Conservation (phyloP, 2,329 filamentous ascomycete species). For the Microdochium bolleyi region DNA sequence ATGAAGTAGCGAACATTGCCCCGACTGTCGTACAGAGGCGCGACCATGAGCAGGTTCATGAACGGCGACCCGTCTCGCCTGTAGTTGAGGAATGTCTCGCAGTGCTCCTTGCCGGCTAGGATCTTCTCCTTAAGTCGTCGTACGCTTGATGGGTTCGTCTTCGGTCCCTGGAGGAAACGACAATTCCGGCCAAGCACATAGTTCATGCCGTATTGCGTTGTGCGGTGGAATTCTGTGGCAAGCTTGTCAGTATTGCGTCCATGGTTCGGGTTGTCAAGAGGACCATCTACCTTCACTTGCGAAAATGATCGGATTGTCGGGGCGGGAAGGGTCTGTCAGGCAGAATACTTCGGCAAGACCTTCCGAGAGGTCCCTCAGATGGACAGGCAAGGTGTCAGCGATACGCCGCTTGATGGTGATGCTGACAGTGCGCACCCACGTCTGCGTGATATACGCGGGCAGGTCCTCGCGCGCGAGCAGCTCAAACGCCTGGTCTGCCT, state of each 20-base stretch:
- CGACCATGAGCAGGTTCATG: constrained; percentile 70
- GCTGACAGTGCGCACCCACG: constrained; percentile 63
- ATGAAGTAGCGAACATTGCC: constrained; percentile 61
- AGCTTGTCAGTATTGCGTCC: neutral
- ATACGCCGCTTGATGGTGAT: constrained; percentile 60
- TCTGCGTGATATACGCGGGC: constrained; percentile 63
- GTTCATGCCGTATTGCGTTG: constrained; percentile 66
- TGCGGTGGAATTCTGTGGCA: constrained; percentile 59
- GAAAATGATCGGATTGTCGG: constrained; percentile 71
- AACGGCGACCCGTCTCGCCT: constrained; percentile 70
- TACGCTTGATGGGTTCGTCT: constrained; percentile 57
- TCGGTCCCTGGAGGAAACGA: constrained; percentile 69
- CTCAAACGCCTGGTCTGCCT: constrained; percentile 57
- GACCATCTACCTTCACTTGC: constrained; percentile 56
- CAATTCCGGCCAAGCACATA: constrained; percentile 72
- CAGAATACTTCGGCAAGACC: constrained; percentile 72
- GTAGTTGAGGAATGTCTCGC: constrained; percentile 70
- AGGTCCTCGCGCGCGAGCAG: constrained; percentile 59
- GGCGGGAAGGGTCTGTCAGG: constrained; percentile 63
- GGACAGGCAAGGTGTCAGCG: constrained; percentile 55
- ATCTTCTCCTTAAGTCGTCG: constrained; percentile 54
- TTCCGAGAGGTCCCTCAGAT: constrained; percentile 62
- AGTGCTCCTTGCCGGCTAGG: constrained; percentile 57
- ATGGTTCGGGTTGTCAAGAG: neutral
- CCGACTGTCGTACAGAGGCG: constrained; percentile 60